Base-by-base conservation (phyloP, 2,329 filamentous ascomycete genomes). In the Paecilomyces variotii region DNA sequence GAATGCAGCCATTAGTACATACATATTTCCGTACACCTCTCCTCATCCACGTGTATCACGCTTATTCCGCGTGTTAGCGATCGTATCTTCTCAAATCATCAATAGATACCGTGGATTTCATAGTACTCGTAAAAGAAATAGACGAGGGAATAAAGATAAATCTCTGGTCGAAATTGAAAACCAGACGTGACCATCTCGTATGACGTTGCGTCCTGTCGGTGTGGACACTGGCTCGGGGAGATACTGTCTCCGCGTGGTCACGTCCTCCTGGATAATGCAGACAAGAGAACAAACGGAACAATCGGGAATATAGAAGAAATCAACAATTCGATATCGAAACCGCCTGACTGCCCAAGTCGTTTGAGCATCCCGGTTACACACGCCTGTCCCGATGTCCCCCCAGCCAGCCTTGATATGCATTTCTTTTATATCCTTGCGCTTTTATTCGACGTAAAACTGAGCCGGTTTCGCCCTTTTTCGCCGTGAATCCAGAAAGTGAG, bases 391-490 rank as follows among this genome's bases (percentile, higher is more conserved):
- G 25, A 52, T 52, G 27, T 52, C 25, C n/a, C n/a, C 27, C 50
- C 50, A 52, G 50, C 50, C 50, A 24, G 50, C 50, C 50, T 7
- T 52, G 50, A 24, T 52, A 28, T 52, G 27, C 50, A 52, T 52
- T 52, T 52, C 27, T 28, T 52, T 52, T 52, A 32, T 45, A 45
- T 2, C 39, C 39, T 14, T 24, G 39, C 39, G 12, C 24, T 52
- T 52, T 52, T 52, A 26, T 52, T 10, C 24, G 50, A 52, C 50
- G 25, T 52, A 28, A 6, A 10, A 28, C 19, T n/a, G 25, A 52
- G 27, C 50, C 50, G 25, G 25, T 52, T 45, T 45, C 39, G 4
- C 62, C 61, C 62, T 62, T 32, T 66, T 70, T 70, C 69, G 68
- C 68, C 62, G 69, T 62, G 60, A 60, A 60, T 54, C 59, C 28